These are phyloP conservation scores for Chlamydomonas schloesseri DNA, from an alignment of 139 green algal genomes.

Conservation along the genomic window DNA sequence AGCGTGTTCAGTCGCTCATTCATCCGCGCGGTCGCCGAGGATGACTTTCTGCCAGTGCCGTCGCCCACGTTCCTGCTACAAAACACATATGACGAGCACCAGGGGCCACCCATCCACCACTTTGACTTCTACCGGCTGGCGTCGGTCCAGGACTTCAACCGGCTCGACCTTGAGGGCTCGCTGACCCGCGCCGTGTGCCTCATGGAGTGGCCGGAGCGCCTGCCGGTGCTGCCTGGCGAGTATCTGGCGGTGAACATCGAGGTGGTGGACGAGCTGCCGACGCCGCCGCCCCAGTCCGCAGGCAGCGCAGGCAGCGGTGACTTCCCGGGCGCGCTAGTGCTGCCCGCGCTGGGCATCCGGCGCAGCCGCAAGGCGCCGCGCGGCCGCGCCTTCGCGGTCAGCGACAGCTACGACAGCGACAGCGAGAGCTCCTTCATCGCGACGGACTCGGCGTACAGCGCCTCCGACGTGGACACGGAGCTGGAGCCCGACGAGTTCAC, in stretches of 20 bases:
- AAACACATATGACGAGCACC: slow-evolving; percentile 81
- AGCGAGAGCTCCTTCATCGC: background rate
- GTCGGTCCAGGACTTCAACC: slow-evolving; percentile 47
- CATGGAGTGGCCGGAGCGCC: slow-evolving; percentile 76
- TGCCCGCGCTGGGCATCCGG: background rate
- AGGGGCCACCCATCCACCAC: slow-evolving; percentile 78
- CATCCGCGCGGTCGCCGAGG: slow-evolving; percentile 72
- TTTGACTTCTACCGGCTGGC: slow-evolving; percentile 88
- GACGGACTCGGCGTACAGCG: background rate
- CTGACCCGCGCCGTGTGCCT: slow-evolving; percentile 64
- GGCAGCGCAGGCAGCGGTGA: background rate
- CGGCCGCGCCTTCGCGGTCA: background rate
- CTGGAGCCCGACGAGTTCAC: background rate
- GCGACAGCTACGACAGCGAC: slow-evolving; percentile 37
- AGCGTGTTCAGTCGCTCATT: slow-evolving; percentile 87
- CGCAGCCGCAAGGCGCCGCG: background rate
- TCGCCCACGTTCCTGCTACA: slow-evolving; percentile 91
- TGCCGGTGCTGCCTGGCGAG: slow-evolving; percentile 53
- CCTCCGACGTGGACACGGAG: slow-evolving; percentile 15
- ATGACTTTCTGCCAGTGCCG: slow-evolving; percentile 78
- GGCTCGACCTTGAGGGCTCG: slow-evolving; percentile 57
- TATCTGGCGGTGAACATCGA: slow-evolving; percentile 60
- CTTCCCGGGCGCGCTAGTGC: background rate
- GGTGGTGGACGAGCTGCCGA: slow-evolving; percentile 31
- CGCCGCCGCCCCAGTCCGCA: background rate